These are phyloP conservation scores for Sugiyamaella valdiviana DNA, from an alignment of 805 yeast genomes.

Conservation along the genomic window DNA sequence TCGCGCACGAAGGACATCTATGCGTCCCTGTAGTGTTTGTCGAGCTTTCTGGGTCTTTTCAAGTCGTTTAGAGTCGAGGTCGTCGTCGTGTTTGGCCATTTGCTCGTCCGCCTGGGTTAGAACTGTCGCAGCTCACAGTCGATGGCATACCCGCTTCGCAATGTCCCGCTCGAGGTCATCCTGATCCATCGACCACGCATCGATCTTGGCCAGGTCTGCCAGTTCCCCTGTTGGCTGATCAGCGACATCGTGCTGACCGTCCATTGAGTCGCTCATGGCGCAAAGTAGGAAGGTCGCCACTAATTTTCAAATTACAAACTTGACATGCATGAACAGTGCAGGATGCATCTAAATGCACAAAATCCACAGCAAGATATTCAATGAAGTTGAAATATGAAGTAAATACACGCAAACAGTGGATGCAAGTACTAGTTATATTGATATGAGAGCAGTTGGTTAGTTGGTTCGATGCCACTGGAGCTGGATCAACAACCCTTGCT, in stretches of 20 bases:
- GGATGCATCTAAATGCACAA: too few species aligned
- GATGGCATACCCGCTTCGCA: constrained; percentile 36
- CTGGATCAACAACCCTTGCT: too few species aligned
- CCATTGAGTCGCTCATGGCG: too few species aligned
- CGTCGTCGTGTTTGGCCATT: constrained; percentile 56
- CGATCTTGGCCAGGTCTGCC: constrained; percentile 10
- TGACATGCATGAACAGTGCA: too few species aligned
- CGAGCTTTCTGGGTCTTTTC: constrained; percentile 53
- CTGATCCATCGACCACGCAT: constrained; percentile 57
- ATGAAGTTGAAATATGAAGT: too few species aligned
- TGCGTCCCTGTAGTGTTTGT: constrained; percentile 39
- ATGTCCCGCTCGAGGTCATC: constrained; percentile 68
- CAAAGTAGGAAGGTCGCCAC: too few species aligned
- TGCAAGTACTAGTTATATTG: too few species aligned
- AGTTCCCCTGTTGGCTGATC: not conserved
- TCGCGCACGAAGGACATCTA: constrained; percentile 43
- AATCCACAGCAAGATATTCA: too few species aligned
- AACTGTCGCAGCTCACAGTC: not conserved
- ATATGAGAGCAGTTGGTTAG: too few species aligned
- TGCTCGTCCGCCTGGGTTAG: constrained; percentile 50
- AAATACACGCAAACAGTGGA: too few species aligned
- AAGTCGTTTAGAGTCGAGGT: constrained; percentile 69
- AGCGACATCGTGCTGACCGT: not conserved
- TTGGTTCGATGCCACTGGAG: too few species aligned
- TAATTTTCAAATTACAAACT: too few species aligned